Base-by-base conservation (phyloP, 208 protist genomes). In the Crithidia expoeki region DNA sequence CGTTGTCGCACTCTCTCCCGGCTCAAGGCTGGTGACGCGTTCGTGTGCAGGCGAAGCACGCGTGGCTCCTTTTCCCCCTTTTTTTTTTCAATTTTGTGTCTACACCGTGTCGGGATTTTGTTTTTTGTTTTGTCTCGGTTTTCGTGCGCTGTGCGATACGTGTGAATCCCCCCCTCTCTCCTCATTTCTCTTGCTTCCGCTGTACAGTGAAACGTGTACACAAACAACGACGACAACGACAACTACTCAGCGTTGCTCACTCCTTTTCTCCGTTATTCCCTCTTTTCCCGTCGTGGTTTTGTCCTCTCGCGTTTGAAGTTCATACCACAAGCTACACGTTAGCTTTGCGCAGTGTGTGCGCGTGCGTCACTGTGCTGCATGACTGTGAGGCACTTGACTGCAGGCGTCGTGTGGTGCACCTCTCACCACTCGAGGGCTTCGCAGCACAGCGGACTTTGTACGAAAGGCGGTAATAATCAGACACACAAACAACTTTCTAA, bases 321-420 rank as follows among this genome's bases (percentile, higher is more conserved):
- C 19, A 47, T 33, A 34, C 62, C 58, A 69, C 51, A 30, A 69
- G 51, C 47, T n/a, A 30, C 47, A 52, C 47, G 47, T 52, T 52
- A 28, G 16, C 47, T 52, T 52, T 30, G 23, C 14, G 47, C 47
- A 30, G n/a, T 52, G 47, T 52, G 4, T 40, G 36, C 12, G 36
- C 12, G 36, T 40, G 36, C 12, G 36, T 12, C 12, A 12, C 5
- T 40, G 36, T 12, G 36, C 36, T 40, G 12, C 36, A 12, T 40
- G 36, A 40, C 36, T 14, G 36, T 14, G 12, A 40, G 14, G 23
- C 14, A 12, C 23, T 28, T 7, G 4, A n/a, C n/a, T n/a, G n/a
- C n/a, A n/a, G n/a, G n/a, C n/a, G n/a, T n/a, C n/a, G n/a, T n/a
- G n/a, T n/a, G n/a, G n/a, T n/a, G n/a, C n/a, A n/a, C n/a, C n/a